Percentiles rank a stretch among this genome's conserved stretches.
Conservation (phyloP, 768 basidiomycete species). For the Leccinum sublutescens region DNA sequence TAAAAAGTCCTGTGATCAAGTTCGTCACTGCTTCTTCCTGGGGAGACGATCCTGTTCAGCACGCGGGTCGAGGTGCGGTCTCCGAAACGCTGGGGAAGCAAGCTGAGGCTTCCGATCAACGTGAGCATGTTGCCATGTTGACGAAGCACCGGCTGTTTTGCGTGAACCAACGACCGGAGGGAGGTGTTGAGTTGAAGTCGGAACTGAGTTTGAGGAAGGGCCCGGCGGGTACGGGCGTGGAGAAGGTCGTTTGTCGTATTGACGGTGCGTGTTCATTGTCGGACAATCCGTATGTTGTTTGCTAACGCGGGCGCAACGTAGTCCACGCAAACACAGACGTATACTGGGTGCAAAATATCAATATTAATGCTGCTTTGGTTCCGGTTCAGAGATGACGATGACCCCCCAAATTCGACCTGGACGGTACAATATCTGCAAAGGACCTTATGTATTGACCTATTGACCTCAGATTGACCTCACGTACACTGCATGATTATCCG, state of each 20-base stretch:
- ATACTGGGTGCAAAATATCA: conserved; percentile 35
- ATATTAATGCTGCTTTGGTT: conserved; percentile 31
- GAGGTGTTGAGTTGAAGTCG: conserved; percentile 44
- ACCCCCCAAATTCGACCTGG: background rate
- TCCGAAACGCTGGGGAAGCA: conserved; percentile 55
- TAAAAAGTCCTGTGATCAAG: conserved; percentile 17
- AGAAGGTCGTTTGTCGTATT: conserved; percentile 47
- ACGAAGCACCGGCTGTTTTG: conserved; percentile 58
- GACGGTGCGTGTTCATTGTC: conserved; percentile 43
- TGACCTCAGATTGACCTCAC: no score
- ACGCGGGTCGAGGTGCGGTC: conserved; percentile 54
- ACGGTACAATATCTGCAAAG: background rate
- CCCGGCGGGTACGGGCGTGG: conserved; percentile 4
- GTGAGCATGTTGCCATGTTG: conserved; percentile 49
- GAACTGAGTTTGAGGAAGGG: conserved; percentile 43
- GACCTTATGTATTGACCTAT: no score
- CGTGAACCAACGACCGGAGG: conserved; percentile 44
- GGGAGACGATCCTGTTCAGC: conserved; percentile 49
- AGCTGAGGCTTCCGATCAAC: conserved; percentile 48
- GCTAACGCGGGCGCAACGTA: conserved; percentile 18
- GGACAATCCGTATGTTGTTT: background rate
- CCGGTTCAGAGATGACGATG: background rate
- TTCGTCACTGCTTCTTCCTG: conserved; percentile 37
- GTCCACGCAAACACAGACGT: conserved; percentile 47
- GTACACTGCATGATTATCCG: no score